Evolutionary conservation across 306 rosid genomes (phyloP).

Genomic region (Begonia masoniana): DNA sequence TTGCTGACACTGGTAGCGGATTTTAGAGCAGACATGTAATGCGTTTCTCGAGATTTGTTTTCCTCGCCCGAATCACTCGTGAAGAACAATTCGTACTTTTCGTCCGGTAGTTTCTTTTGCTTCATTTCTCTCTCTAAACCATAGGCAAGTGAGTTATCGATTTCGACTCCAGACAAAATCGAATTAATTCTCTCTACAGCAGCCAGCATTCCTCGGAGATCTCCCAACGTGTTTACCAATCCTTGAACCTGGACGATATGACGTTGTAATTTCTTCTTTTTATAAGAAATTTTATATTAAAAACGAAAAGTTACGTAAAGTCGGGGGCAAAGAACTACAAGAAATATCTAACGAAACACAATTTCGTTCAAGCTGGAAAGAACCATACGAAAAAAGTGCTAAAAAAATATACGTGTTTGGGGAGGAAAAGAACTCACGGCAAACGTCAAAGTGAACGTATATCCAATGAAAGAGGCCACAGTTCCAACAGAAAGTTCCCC

Average conservation of each 20-base stretch:
- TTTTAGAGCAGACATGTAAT: conserved; percentile 77
- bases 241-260: conserved; percentile 84
- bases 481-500: conserved; percentile 92
- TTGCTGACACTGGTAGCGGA: conserved; percentile 44
- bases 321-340: no score
- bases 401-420: conserved; percentile 8
- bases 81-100: conserved; percentile 49
- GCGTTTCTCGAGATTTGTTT: conserved; percentile 27
- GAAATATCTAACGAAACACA: background rate
- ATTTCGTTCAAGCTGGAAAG: no score
- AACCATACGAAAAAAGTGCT: conserved; percentile 1
- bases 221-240: conserved; percentile 83
- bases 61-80: conserved; percentile 24
- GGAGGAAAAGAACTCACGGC: conserved; percentile 43
- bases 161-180: conserved; percentile 60
- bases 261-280: background rate
- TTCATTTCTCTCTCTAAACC: conserved; percentile 83
- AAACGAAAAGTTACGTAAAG: background rate
- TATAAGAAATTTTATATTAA: conserved; percentile 6
- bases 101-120: conserved; percentile 41
- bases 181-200: conserved; percentile 94
- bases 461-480: conserved; percentile 94
- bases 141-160: conserved; percentile 83
- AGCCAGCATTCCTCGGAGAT: conserved; percentile 76
- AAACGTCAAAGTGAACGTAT: conserved; percentile 93